These are phyloP conservation scores for Psilocybe cyanescens DNA, from an alignment of 768 basidiomycete genomes.

Conservation along the genomic window DNA sequence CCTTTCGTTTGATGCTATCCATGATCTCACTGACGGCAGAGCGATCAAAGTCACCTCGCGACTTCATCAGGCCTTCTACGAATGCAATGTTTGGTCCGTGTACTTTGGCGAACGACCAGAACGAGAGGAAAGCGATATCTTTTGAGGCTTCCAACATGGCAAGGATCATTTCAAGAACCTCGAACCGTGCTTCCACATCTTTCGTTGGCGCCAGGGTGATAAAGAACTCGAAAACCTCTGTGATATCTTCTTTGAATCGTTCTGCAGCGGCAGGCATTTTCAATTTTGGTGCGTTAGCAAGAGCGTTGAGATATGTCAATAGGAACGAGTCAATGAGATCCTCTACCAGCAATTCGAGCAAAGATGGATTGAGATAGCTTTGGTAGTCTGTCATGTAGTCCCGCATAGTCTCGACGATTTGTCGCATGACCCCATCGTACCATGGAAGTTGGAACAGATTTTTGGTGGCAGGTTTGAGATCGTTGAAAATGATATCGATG, in stretches of 20 bases:
- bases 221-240: conserved; percentile 81
- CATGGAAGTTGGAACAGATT: conserved; percentile 81
- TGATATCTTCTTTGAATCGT: conserved; percentile 81
- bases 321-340: conserved; percentile 92
- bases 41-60: conserved; percentile 90
- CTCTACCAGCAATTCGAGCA: conserved; percentile 91
- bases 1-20: conserved; percentile 91
- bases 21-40: conserved; percentile 87
- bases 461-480: conserved; percentile 86
- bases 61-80: conserved; percentile 88
- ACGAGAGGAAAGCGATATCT: conserved; percentile 90
- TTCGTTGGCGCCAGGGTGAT: conserved; percentile 72
- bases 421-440: conserved; percentile 89
- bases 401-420: conserved; percentile 93
- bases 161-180: conserved; percentile 84
- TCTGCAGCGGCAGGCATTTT: conserved; percentile 86
- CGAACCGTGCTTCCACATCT: conserved; percentile 83
- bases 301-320: conserved; percentile 85
- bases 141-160: conserved; percentile 84
- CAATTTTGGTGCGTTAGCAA: conserved; percentile 84
- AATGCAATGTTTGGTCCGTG: conserved; percentile 94
- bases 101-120: conserved; percentile 91
- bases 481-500: conserved; percentile 94
- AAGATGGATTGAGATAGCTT: conserved; percentile 84
- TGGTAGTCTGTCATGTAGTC: conserved; percentile 98